Percentiles rank a stretch among this genome's conserved stretches.
Conservation (phyloP, 2,329 filamentous ascomycete genomes). For the Ophiocordyceps sinensis region DNA sequence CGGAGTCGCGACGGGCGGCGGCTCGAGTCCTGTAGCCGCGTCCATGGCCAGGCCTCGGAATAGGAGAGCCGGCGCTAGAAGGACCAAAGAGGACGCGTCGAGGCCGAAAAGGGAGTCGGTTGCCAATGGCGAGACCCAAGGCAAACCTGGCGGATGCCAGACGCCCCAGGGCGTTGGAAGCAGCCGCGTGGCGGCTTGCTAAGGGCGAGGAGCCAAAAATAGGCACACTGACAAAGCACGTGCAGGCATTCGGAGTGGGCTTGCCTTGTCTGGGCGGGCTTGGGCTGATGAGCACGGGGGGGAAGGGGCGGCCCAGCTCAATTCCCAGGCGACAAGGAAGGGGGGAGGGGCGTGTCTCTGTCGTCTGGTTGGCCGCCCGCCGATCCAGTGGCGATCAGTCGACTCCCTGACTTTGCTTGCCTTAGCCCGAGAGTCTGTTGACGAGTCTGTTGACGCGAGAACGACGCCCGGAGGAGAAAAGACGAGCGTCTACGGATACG, state of each 20-base stretch:
- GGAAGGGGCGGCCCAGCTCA: conserved; percentile 1
- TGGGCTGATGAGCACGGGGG: neutral
- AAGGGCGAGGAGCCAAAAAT: conserved; percentile 1
- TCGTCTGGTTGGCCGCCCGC: neutral
- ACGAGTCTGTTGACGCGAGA: too few species aligned
- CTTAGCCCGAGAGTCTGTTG: too few species aligned
- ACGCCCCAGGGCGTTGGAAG: neutral
- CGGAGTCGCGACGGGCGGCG: neutral
- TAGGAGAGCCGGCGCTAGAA: neutral
- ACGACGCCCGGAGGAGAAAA: too few species aligned
- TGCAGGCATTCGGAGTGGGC: neutral
- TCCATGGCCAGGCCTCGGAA: neutral
- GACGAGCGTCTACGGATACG: too few species aligned
- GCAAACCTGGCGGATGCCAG: neutral
- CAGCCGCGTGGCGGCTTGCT: conserved; percentile 2
- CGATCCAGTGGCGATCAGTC: neutral
- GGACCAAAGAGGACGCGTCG: neutral
- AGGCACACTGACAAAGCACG: conserved; percentile 3
- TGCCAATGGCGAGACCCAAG: neutral
- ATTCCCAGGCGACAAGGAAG: conserved; percentile 1
- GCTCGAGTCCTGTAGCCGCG: neutral
- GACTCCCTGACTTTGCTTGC: too few species aligned
- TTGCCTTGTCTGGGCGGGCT: neutral
- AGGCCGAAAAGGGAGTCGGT: too few species aligned
- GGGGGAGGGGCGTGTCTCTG: neutral